A percentile compares a stretch with the other conserved stretches of the same genome.
These are phyloP conservation scores for Xylariaceae sp. DNA, from an alignment of 2,329 filamentous ascomycete genomes.

Conservation along the genomic window DNA sequence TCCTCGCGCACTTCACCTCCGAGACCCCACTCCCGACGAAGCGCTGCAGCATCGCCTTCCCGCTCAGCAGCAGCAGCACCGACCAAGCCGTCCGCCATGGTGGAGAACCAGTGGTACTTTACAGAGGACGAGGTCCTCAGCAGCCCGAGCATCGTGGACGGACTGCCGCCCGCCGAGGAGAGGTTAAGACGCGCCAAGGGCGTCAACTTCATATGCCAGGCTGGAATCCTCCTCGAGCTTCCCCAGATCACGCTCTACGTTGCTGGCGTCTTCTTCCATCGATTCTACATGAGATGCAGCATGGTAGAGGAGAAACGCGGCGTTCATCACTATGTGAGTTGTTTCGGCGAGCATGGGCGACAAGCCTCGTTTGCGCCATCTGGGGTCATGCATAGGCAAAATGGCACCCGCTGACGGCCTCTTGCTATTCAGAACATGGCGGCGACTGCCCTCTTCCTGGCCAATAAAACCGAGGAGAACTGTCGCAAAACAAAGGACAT, in stretches of 20 bases:
- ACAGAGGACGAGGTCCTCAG: constrained; percentile 72
- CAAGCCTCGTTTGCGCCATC: no score
- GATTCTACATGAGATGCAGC: constrained; percentile 87
- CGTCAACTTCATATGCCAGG: constrained; percentile 93
- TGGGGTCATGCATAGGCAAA: no score
- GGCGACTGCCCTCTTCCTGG: constrained; percentile 84
- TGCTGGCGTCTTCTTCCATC: constrained; percentile 88
- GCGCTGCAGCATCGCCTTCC: constrained; percentile 36
- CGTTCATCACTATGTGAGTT: constrained; percentile 79
- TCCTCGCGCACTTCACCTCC: constrained; percentile 45
- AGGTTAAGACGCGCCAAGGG: constrained; percentile 78
- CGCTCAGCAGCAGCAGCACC: constrained; percentile 30
- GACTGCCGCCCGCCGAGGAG: constrained; percentile 70
- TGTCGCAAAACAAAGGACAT: constrained; percentile 93
- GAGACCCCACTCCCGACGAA: constrained; percentile 33
- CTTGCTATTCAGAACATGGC: constrained; percentile 81
- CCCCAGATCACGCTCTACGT: constrained; percentile 90
- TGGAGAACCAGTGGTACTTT: constrained; percentile 75
- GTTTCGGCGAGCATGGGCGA: no score
- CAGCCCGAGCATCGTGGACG: constrained; percentile 78
- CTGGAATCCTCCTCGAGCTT: constrained; percentile 84
- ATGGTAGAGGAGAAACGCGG: constrained; percentile 69
- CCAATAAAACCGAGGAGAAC: constrained; percentile 96
- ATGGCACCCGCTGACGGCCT: no score
- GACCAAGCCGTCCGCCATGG: constrained; percentile 28